These are phyloP conservation scores for Ogataea chonburiensis DNA, from an alignment of 805 yeast species.

Conservation along the genomic window DNA sequence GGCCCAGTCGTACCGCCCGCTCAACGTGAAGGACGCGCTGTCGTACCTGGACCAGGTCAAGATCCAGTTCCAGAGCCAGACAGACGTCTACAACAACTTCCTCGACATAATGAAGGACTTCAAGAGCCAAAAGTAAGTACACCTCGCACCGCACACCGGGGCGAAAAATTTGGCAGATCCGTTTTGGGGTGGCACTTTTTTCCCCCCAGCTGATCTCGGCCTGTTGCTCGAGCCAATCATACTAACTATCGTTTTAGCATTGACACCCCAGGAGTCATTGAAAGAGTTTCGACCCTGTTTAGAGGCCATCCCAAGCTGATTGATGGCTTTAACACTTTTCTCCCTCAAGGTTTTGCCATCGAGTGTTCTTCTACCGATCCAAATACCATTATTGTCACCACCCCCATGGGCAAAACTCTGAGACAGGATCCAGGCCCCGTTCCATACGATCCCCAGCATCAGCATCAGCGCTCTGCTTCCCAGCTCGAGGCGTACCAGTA, in stretches of 20 bases:
- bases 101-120: slow-evolving; percentile 98
- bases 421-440: slow-evolving; percentile 52
- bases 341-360: slow-evolving; percentile 94
- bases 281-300: slow-evolving; percentile 86
- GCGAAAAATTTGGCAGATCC: slow-evolving; percentile 4
- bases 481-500: slow-evolving; percentile 18
- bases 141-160: slow-evolving; percentile 9
- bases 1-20: slow-evolving; percentile 58
- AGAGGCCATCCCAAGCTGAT: slow-evolving; percentile 91
- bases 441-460: slow-evolving; percentile 30
- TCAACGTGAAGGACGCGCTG: slow-evolving; percentile 94
- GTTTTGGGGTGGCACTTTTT: slow-evolving; percentile 5
- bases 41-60: slow-evolving; percentile 95
- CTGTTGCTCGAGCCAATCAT: slow-evolving; percentile 18
- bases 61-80: slow-evolving; percentile 84
- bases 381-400: slow-evolving; percentile 88
- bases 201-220: slow-evolving; percentile 6
- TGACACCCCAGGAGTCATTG: slow-evolving; percentile 98
- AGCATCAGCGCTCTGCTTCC: slow-evolving; percentile 25
- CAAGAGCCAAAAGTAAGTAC: slow-evolving; percentile 77
- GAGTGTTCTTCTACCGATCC: slow-evolving; percentile 94
- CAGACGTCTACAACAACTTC: slow-evolving; percentile 94
- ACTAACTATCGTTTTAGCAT: slow-evolving; percentile 43
- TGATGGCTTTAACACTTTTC: slow-evolving; percentile 95
- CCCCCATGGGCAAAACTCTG: slow-evolving; percentile 88